Evolutionary conservation across 805 yeast species (phyloP), one percentile per base, ranked within the genome.

Genomic region (Schizosaccharomyces osmophilus): DNA sequence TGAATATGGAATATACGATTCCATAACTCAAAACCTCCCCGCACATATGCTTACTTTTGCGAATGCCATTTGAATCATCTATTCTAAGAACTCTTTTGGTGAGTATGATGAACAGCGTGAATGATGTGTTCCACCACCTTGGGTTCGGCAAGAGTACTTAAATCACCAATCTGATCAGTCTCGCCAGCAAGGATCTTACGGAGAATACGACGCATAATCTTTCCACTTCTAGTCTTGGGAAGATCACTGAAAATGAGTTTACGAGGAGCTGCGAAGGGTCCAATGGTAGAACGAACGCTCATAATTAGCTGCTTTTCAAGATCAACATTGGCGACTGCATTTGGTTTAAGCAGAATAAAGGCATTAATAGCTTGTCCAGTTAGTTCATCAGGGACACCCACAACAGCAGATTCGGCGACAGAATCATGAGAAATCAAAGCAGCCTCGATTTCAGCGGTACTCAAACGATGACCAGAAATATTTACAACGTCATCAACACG

Each of bases 281-380:
- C 95, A 72, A 88, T 88, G 69, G 84, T 87, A 72, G 86, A 84
- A 73, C 98, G 82, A 60, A 93, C 96, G 64, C 87, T 87, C 73
- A 88, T 75, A 63, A 88, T 79, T 65, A 94, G 81, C 71, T 85
- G 87, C 73, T 81, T 67, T 81, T 82, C 68, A 78, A 75, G 68
- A 75, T 71, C 76, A 55, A 67, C 68, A 11, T 64, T 59, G 70
- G 72, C 64, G 72, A 61, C 64, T n/a, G 66, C 64, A 48, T 65
- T 79, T 62, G 74, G 74, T 75, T 87, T 87, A 71, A 93, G 79
- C 55, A 93, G 80, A 59, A 93, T 97, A 70, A 85, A 93, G 19
- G 97, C 97, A 67, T 88, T 84, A 65, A 90, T 95, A 11, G 97
- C 95, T 78, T 90, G 97, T 67, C 97, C 97, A 48, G 97, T 93